Evolutionary conservation across 768 basidiomycete species (phyloP), one percentile per base, ranked within the genome.

Genomic region (Tulasnella sp.): DNA sequence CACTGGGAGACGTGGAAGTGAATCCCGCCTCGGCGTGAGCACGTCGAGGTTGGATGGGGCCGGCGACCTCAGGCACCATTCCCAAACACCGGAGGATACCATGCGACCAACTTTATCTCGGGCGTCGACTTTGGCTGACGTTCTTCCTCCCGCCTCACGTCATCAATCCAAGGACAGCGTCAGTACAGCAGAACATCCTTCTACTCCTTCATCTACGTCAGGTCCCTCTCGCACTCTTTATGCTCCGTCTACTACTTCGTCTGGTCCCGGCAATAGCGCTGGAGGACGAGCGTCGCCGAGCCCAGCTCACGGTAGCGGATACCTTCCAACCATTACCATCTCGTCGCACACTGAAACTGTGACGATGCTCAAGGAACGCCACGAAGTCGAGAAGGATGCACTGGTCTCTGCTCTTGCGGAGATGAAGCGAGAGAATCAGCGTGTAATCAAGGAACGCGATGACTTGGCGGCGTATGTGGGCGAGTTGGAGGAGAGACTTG

Each of bases 351-450:
- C 71, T 14, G 70, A 74, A 7, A 74, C 65, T 8, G 41, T 74
- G 14, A 29, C 29, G 62, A 36, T 63, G 52, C 52, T 74, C 32
- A 63, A 69, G 32, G 74, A 74, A 22, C 72, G 74, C 9, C 73
- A 74, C 42, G 74, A 74, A 39, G 32, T 74, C 3, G 74, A 74
- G 59, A 74, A 62, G 34, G 74, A 74, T 8, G 73, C 74, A 35
- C 66, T 74, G 8, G 41, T 74, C 37, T 63, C 35, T 1, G 74
- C 74, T 7, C 62, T 74, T 9, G 73, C 40, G 5, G 64, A 74
- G 35, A 44, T 59, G 39, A 66, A 69, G 73, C 22, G 72, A 47
- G 64, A 67, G 12, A 73, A 73, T 37, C 41, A 44, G 14, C 74
- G 39, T 11, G 32, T 74, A 19, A 62, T 8, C 22, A 42, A 62